Conservation (phyloP, 257 asterid genomes). For the Fraxinus cuspidata region DNA sequence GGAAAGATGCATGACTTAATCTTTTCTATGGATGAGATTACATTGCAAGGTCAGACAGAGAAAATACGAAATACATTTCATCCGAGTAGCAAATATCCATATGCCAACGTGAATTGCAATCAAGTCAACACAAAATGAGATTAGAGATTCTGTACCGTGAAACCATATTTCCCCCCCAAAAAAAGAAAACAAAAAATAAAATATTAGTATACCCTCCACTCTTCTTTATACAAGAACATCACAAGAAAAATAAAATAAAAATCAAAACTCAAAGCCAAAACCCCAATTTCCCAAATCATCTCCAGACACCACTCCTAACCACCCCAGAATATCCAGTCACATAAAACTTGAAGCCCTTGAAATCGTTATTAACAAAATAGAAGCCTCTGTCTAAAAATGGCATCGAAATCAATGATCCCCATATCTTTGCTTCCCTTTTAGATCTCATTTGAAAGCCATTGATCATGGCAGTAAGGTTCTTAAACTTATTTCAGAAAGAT, state of each 20-base stretch:
- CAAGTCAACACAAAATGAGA: no score
- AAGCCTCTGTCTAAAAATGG: conserved; percentile 57
- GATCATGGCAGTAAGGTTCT: conserved; percentile 51
- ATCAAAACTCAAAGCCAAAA: conserved; percentile 26
- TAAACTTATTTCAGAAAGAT: no score
- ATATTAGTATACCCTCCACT: not conserved
- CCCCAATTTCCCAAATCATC: conserved; percentile 44
- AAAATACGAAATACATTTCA: no score
- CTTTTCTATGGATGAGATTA: no score
- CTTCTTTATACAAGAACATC: conserved; percentile 15
- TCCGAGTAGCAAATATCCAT: no score
- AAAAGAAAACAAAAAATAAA: no score
- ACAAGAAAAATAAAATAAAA: conserved; percentile 23
- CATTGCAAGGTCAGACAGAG: no score
- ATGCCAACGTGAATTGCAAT: no score
- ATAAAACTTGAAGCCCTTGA: conserved; percentile 65
- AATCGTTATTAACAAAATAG: conserved; percentile 44
- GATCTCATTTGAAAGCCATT: conserved; percentile 61
- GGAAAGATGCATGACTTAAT: no score
- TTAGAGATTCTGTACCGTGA: no score
- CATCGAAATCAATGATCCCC: conserved; percentile 52
- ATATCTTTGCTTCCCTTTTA: conserved; percentile 69
- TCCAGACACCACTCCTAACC: conserved; percentile 54
- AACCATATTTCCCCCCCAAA: no score
- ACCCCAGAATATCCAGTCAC: conserved; percentile 34